Evolutionary conservation across 1,284 basidiomycete species (phyloP), one percentile per base, ranked within the genome.

Genomic region (Stygiomarasmius scandens): DNA sequence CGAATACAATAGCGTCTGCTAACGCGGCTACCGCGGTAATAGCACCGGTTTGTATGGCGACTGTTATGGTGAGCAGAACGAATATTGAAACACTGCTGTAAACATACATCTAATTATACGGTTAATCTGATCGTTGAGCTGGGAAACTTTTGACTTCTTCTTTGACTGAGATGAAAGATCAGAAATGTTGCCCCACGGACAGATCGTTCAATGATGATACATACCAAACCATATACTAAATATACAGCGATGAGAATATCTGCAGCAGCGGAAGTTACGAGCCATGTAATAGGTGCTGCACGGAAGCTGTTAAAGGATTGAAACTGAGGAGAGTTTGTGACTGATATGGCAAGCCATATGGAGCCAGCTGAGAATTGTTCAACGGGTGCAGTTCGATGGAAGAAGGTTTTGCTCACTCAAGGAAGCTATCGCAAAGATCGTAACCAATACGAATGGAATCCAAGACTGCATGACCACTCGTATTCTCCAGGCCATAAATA

Each of bases 401-500:
- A 16, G 2, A 24, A 29, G 1, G 12, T 32, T 29, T 1, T 19
- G 47, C 56, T 58, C 24, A 58, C 57, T 32, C 8, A 61, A 29
- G 14, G 59, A 55, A 38, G 23, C 49, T 8, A 61, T n/a, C 2
- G 56, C 29, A 14, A 54, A 23, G 10, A 36, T 23, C 5, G 24
- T 45, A 11, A 55, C 55, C 9, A 55, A 12, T 11, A 27, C 14
- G 19, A 49, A 23, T 14, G 52, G 19, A 20, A 50, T 25, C n/a
- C 12, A 47, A 11, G 59, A 54, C 24, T 51, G 32, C 14, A 52
- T 58, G 24, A 61, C 55, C 44, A 58, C 41, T 9, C 54, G 51
- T 24, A 69, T 66, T 34, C 66, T 46, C 66, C 65, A 66, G 0
- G 64, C 64, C 46, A 67, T 61, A 50, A 69, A 67, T 4, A 64